These are phyloP conservation scores for Lachnellula cervina DNA, from an alignment of 2,329 filamentous ascomycete species.

Conservation along the genomic window DNA sequence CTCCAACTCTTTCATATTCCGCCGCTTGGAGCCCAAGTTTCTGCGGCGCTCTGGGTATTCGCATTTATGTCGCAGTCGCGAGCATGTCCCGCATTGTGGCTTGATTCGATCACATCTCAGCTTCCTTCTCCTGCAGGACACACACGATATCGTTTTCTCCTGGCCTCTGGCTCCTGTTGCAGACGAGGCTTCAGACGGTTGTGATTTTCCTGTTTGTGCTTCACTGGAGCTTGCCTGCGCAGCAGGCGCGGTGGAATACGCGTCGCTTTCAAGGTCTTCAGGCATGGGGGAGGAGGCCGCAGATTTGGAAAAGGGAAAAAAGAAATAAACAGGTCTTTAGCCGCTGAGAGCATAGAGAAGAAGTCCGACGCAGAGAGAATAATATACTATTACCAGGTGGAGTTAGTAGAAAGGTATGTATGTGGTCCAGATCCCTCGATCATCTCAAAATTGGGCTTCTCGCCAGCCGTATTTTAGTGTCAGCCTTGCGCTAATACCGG, in stretches of 20 bases:
- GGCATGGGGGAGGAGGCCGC: neutral
- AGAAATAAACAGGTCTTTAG: neutral
- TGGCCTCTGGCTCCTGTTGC: conserved; percentile 4
- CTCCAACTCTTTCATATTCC: conserved; percentile 87
- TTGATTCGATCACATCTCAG: conserved; percentile 79
- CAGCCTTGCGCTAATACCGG: no score
- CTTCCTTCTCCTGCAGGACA: conserved; percentile 79
- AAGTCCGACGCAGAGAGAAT: no score
- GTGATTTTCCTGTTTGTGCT: no score
- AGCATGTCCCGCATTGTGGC: conserved; percentile 76
- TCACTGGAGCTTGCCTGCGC: neutral
- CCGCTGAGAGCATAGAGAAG: no score
- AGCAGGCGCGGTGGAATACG: neutral
- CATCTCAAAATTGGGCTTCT: no score
- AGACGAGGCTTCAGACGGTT: neutral
- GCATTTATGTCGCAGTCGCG: conserved; percentile 69
- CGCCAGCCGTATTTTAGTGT: no score
- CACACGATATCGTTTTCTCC: conserved; percentile 67
- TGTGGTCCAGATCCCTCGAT: no score
- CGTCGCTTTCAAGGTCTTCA: neutral
- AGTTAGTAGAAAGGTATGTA: no score
- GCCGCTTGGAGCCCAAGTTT: conserved; percentile 82
- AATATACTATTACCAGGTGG: no score
- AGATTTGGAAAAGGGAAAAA: neutral
- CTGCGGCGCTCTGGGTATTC: conserved; percentile 84